A percentile compares a stretch with the other conserved stretches of the same genome.
phyloP scores from a whole-genome alignment of 768 basidiomycete species.

The Aureoboletus auriporus region DNA sequence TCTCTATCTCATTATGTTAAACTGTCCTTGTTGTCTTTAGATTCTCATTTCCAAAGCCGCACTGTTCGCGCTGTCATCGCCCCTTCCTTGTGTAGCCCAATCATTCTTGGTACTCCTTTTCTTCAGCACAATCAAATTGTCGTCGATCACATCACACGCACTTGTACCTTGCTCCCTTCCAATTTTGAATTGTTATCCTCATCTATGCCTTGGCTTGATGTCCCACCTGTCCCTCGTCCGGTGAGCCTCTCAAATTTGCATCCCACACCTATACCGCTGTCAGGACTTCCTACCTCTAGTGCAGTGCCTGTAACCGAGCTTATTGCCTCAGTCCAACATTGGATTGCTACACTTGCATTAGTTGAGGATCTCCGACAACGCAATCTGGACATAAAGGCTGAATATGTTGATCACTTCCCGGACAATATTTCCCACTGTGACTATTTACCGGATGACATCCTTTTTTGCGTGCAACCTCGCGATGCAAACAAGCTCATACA shows the following conservation, averaged over 20 bases:
- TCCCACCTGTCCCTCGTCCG: too few species aligned
- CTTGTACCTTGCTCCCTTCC: slow-evolving; percentile 1
- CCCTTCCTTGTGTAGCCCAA: slow-evolving; percentile 19
- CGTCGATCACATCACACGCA: slow-evolving; percentile 17
- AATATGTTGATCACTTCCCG: neutral
- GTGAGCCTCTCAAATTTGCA: too few species aligned
- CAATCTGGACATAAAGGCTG: neutral
- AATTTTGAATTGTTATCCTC: slow-evolving; percentile 8
- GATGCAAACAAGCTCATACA: neutral
- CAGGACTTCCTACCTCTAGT: too few species aligned
- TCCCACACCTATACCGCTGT: too few species aligned
- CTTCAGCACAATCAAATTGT: slow-evolving; percentile 32
- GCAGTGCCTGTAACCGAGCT: rapidly evolving
- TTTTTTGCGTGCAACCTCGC: neutral
- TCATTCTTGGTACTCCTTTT: slow-evolving; percentile 35
- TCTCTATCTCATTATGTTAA: slow-evolving; percentile 11
- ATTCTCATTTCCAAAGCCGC: neutral
- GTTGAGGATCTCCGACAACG: neutral
- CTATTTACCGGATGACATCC: neutral
- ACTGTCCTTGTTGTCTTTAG: slow-evolving; percentile 7
- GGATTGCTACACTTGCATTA: neutral
- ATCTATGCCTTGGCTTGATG: too few species aligned
- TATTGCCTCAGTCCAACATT: neutral
- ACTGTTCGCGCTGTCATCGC: slow-evolving; percentile 20
- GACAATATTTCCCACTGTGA: neutral